phyloP scores from a whole-genome alignment of 352 stramenopile genomes.

The Pythium volutum region DNA sequence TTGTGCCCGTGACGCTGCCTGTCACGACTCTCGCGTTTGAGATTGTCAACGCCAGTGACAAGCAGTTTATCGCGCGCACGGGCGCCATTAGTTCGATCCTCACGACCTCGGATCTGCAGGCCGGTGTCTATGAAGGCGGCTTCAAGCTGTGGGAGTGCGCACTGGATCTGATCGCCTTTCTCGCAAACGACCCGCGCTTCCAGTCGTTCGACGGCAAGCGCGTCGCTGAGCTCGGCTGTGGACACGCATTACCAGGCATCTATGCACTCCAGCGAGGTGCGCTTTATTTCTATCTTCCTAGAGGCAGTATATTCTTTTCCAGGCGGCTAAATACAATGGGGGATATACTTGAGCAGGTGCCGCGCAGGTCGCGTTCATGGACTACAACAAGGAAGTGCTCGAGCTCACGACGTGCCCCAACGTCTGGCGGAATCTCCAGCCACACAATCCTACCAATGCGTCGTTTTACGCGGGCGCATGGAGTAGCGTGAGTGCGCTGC shows the following conservation, averaged over 20 bases:
- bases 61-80: constrained; percentile 45
- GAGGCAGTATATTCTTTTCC: too few relatives aligned
- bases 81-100: constrained; percentile 65
- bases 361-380: constrained; percentile 68
- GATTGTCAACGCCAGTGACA: constrained; percentile 59
- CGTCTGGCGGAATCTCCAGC: constrained; percentile 44
- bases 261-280: constrained; percentile 63
- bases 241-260: constrained; percentile 75
- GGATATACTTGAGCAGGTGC: constrained; percentile 32
- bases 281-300: background rate
- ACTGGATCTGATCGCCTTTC: constrained; percentile 58
- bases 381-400: constrained; percentile 89
- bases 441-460: constrained; percentile 26
- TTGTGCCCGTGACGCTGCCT: constrained; percentile 35
- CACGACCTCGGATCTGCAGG: constrained; percentile 70
- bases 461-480: constrained; percentile 81
- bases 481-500: constrained; percentile 53
- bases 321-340: background rate
- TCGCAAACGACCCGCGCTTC: constrained; percentile 26
- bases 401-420: constrained; percentile 84
- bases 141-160: constrained; percentile 88
- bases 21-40: constrained; percentile 39
- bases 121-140: constrained; percentile 80
- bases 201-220: constrained; percentile 25
- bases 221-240: constrained; percentile 78